A percentile compares a stretch with the other conserved stretches of the same genome.
These are phyloP conservation scores for Fusarium sp. DNA, from an alignment of 2,329 filamentous ascomycete genomes.

Conservation along the genomic window DNA sequence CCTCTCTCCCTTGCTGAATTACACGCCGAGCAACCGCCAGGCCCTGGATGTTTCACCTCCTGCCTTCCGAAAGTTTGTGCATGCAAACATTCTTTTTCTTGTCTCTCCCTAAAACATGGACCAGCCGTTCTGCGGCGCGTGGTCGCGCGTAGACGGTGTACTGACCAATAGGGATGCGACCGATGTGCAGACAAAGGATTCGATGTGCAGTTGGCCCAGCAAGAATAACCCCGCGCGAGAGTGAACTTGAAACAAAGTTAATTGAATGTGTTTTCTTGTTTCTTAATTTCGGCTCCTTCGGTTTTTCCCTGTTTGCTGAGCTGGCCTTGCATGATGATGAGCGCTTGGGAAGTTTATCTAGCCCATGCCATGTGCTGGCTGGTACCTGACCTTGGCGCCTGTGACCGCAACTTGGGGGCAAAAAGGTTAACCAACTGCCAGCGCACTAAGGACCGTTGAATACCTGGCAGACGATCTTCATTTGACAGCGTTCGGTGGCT, in stretches of 20 bases:
- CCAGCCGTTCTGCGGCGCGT: constrained; percentile 1
- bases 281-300: not conserved
- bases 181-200: constrained; percentile 34
- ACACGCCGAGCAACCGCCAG: no score
- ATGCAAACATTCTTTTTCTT: constrained; percentile 5
- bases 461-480: not conserved
- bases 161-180: constrained; percentile 19
- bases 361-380: not conserved
- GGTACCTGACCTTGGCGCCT: not conserved
- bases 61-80: constrained; percentile 5
- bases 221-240: constrained; percentile 12
- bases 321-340: constrained; percentile 24
- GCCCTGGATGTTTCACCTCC: constrained; percentile 9
- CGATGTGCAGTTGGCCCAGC: constrained; percentile 29
- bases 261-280: not conserved
- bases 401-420: not conserved
- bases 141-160: not conserved
- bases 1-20: constrained; percentile 5
- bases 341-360: not conserved
- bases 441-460: not conserved
- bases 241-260: constrained; percentile 26
- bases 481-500: not conserved
- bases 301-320: constrained; percentile 17
- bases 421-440: not conserved
- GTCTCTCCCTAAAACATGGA: constrained; percentile 1